Base-by-base conservation (phyloP, 2,329 filamentous ascomycete species). In the Alternaria sp. region DNA sequence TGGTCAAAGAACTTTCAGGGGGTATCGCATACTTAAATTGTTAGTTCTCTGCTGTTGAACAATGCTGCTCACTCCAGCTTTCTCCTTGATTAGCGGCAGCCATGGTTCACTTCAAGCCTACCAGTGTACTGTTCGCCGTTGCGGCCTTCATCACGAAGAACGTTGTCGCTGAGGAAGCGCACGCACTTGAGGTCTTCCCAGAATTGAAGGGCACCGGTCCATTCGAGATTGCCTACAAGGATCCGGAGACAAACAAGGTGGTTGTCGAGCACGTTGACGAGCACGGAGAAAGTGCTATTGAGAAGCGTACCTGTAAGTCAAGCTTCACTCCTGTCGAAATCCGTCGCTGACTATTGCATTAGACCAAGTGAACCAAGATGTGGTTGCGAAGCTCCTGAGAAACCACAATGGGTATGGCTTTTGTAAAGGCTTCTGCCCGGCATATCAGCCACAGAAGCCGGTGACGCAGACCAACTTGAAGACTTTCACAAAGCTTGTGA, bases 281-380 rank as follows among this genome's bases (percentile, higher is more conserved):
- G 32, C 32, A 36, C 5, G 32, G 32, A 16, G 32, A 36, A 16
- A 36, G 12, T 36, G 5, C 14, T 0, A 0, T 36, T 3, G 32
- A 36, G 12, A 36, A 36, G 32, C 32, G 32, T 1, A 36, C 12
- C 32, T 14, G 32, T 36, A 3, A 36, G 32, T 36, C 5, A 14
- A 36, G 14, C 2, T 36, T 16, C 6, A 16, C 0, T 3, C 14
- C 5, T 36, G 12, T 0, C 7, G 3, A 7, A 14, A 1, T 3
- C 14, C 11, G 3, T 36, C 3, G 32, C 32, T 36, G 32, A 36
- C 14, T 16, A 16, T 16, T 36, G 14, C 5, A 0, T 36, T 1
- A 36, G 32, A 36, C 32, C 32, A n/a, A 16, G n/a, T 38, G 14
- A 38, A 9, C 16, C 36, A 38, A 9, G 36, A 38, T 18, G 16